These are phyloP conservation scores for Pelargonium citronellum DNA, from an alignment of 441 rosid species.

Conservation along the genomic window DNA sequence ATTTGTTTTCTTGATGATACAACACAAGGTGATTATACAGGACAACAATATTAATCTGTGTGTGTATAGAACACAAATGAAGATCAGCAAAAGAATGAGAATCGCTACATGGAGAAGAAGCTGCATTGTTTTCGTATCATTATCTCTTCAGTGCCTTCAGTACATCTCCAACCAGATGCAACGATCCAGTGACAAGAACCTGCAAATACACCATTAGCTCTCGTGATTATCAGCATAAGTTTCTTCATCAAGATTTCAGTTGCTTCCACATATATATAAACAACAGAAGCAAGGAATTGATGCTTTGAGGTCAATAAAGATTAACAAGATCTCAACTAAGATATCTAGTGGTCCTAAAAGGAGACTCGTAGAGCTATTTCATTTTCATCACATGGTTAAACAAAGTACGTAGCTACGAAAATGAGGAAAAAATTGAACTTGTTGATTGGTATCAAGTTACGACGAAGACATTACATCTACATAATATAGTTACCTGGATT, in stretches of 20 bases:
- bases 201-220: slow-evolving; percentile 21
- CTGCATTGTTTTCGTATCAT: slow-evolving; percentile 9
- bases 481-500: slow-evolving; percentile 6
- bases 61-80: neutral
- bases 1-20: slow-evolving; percentile 5
- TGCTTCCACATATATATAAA: too few species aligned
- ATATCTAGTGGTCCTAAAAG: too few species aligned
- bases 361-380: too few species aligned
- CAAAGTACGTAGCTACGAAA: neutral
- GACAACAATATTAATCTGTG: neutral
- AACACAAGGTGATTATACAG: neutral
- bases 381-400: slow-evolving; percentile 1
- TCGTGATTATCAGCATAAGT: neutral
- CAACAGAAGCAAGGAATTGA: neutral
- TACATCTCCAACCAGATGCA: slow-evolving; percentile 86
- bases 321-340: neutral
- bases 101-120: neutral
- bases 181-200: slow-evolving; percentile 88
- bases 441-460: neutral
- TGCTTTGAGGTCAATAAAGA: neutral
- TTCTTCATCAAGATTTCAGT: too few species aligned
- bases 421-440: neutral
- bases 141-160: slow-evolving; percentile 45
- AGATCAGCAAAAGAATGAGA: neutral
- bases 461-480: neutral